Base-by-base conservation (phyloP, 1,284 basidiomycete species). In the Afroboletus lepidellus region DNA sequence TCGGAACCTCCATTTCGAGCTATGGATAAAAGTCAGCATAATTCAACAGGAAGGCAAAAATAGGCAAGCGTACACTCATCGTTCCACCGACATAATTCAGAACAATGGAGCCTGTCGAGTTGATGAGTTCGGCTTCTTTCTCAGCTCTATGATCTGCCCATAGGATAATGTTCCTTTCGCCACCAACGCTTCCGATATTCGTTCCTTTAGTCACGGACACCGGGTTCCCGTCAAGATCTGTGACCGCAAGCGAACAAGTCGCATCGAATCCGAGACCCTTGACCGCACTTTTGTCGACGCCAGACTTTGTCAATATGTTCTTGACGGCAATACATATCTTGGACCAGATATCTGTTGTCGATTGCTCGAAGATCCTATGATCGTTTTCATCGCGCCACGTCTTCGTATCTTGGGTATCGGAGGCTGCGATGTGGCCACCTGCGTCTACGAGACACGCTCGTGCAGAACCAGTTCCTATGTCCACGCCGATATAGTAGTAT, bases 1-100 rank as follows among this genome's bases (percentile, higher is more conserved):
- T 98, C 0, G 94, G 94, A 41, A 96, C 84, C 72, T 97, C 94
- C 94, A 98, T 97, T 72, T 98, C 94, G 46, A 97, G 80, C 91
- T 95, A 60, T 9, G 58, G 13, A 38, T 46, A 50, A 46, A 58
- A 9, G 41, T 65, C 36, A 54, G 41, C 9, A 48, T 27, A 32
- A 50, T 30, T 41, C 9, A 39, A 45, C 23, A 18, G 16, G n/a
- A 16, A 33, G 39, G 41, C 18, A 33, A 36, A 18, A 6, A 43
- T 47, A 48, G 29, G 44, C 16, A 15, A 41, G 78, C 88, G 60
- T 73, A 94, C 93, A 68, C 93, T 96, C 90, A 99, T 98, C 32
- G 85, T 93, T 46, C 94, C 94, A 24, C 96, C 96, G 36, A 99
- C 95, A 71, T 96, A 99, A 58, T 95, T 87, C 57, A 99, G 78